phyloP scores from a whole-genome alignment of 768 basidiomycete genomes.

The Serendipita sp. region DNA sequence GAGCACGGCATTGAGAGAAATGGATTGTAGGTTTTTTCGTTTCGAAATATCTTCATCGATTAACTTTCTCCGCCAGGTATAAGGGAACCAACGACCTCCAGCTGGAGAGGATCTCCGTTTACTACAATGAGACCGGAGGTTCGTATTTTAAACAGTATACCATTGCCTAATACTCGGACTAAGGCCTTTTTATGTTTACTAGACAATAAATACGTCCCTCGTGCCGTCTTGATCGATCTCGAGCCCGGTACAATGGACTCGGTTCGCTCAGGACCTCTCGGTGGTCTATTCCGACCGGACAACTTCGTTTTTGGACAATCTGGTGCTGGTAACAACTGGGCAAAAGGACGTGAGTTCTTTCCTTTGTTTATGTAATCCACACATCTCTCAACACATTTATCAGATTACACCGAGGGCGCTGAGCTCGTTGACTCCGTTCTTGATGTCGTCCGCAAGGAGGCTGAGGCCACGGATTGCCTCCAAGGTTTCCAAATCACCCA shows the following conservation, averaged over 20 bases:
- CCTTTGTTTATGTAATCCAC: constrained; percentile 4
- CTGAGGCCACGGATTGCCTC: constrained; percentile 91
- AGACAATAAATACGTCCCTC: constrained; percentile 91
- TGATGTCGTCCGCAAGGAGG: constrained; percentile 97
- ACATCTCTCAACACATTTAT: constrained; percentile 12
- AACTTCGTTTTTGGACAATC: constrained; percentile 98
- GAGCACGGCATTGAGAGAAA: constrained; percentile 93
- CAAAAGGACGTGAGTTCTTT: constrained; percentile 80
- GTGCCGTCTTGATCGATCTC: constrained; percentile 91
- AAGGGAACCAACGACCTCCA: constrained; percentile 88
- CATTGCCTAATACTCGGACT: neutral
- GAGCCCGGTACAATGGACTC: constrained; percentile 97
- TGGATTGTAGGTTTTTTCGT: constrained; percentile 32
- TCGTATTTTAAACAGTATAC: neutral
- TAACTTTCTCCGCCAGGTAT: constrained; percentile 28
- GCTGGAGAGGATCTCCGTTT: constrained; percentile 92
- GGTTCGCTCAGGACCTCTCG: constrained; percentile 77
- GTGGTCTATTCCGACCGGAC: constrained; percentile 88
- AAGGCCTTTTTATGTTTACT: neutral
- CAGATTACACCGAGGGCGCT: constrained; percentile 88
- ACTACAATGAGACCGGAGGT: constrained; percentile 88
- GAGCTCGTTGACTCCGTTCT: constrained; percentile 97
- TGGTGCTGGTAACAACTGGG: constrained; percentile 99
- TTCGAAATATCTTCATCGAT: neutral
- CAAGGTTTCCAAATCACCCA: constrained; percentile 99